Conservation (phyloP, 345 rosid genomes). For the Sisymbrium irio region DNA sequence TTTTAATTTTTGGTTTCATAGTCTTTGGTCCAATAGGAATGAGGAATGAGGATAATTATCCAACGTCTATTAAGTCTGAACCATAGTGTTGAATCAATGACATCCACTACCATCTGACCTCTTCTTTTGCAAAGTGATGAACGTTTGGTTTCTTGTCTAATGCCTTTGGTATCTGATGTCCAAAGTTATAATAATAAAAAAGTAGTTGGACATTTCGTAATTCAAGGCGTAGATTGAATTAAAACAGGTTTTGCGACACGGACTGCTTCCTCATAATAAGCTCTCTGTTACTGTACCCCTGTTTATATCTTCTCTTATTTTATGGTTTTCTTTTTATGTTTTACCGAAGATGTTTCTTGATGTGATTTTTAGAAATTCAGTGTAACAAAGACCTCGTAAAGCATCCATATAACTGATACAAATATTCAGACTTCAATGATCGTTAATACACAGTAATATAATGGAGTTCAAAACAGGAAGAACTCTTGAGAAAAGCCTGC, state of each 20-base stretch:
- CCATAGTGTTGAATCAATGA: constrained; percentile 50
- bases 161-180: constrained; percentile 89
- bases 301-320: constrained; percentile 35
- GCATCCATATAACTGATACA: no score
- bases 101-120: constrained; percentile 98
- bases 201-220: constrained; percentile 67
- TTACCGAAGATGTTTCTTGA: neutral
- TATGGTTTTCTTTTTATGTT: neutral
- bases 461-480: no score
- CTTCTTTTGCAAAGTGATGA: neutral
- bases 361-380: neutral
- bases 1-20: no score
- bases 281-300: constrained; percentile 71
- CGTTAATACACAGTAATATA: no score
- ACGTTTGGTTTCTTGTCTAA: neutral
- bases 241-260: constrained; percentile 71
- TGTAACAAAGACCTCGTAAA: no score
- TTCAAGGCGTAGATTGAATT: constrained; percentile 53
- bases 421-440: no score
- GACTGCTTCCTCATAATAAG: constrained; percentile 46
- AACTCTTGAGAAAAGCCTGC: no score
- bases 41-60: constrained; percentile 65
- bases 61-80: constrained; percentile 48
- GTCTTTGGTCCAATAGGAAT: no score
- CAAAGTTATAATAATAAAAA: constrained; percentile 26